Evolutionary conservation across 2,329 filamentous ascomycete species (phyloP).

Genomic region (Xenoacremonium recifei): DNA sequence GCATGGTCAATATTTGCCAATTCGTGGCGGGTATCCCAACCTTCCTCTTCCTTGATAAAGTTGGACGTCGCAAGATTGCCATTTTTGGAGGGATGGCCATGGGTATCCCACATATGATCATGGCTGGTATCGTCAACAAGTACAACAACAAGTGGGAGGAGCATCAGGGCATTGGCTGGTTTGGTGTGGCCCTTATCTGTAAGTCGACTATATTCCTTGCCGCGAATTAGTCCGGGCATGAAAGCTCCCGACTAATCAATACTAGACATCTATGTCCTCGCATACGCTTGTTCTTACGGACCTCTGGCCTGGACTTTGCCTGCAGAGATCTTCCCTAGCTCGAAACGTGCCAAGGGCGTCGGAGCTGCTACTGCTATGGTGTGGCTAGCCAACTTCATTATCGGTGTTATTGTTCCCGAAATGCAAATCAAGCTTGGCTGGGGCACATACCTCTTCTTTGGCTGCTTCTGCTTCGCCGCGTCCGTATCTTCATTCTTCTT

Average conservation of each 20-base stretch:
- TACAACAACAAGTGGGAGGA: conserved; percentile 56
- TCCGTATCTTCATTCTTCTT: conserved; percentile 35
- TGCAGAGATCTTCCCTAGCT: conserved; percentile 72
- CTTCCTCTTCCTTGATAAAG: conserved; percentile 63
- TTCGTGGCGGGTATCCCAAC: conserved; percentile 66
- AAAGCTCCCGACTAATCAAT: not conserved
- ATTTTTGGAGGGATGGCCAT: conserved; percentile 69
- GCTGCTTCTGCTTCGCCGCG: conserved; percentile 49
- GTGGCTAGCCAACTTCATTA: conserved; percentile 64
- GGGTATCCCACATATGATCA: conserved; percentile 68
- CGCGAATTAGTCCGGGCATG: too few species aligned
- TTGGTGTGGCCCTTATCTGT: conserved; percentile 67
- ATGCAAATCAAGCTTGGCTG: conserved; percentile 65
- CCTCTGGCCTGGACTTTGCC: conserved; percentile 76
- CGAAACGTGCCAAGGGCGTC: conserved; percentile 68
- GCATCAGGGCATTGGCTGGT: conserved; percentile 67
- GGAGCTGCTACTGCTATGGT: conserved; percentile 66
- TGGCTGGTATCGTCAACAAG: conserved; percentile 66
- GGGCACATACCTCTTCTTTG: conserved; percentile 72
- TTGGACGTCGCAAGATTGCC: conserved; percentile 62
- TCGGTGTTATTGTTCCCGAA: conserved; percentile 68
- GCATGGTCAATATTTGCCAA: conserved; percentile 70
- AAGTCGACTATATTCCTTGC: conserved; percentile 1
- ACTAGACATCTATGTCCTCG: conserved; percentile 23
- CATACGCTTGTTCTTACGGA: conserved; percentile 60